phyloP scores from a whole-genome alignment of 805 yeast species.

The Dipodascus albidus region DNA sequence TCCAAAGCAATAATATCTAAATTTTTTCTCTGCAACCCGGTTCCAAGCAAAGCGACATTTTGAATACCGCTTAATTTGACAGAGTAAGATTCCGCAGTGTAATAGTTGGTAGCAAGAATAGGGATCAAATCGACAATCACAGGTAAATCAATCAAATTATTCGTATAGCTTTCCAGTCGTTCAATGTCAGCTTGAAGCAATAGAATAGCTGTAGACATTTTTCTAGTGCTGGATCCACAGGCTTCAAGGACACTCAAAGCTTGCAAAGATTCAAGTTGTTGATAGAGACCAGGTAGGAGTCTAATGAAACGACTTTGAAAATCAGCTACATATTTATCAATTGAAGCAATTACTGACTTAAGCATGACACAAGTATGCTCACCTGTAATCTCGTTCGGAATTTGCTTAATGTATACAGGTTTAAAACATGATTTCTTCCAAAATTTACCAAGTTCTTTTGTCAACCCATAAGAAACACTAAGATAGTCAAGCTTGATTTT shows the following conservation, averaged over 20 bases:
- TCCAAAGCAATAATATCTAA: slow-evolving; percentile 72
- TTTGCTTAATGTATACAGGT: slow-evolving; percentile 92
- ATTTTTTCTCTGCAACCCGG: slow-evolving; percentile 86
- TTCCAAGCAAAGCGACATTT: slow-evolving; percentile 79
- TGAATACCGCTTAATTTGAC: slow-evolving; percentile 79
- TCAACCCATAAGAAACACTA: slow-evolving; percentile 94
- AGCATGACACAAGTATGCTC: slow-evolving; percentile 96
- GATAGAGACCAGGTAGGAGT: slow-evolving; percentile 74
- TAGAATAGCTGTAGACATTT: not conserved
- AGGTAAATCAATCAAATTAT: slow-evolving; percentile 86
- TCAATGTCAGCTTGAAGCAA: slow-evolving; percentile 47
- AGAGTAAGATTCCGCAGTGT: slow-evolving; percentile 34
- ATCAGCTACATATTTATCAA: slow-evolving; percentile 64
- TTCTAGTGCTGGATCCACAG: slow-evolving; percentile 34
- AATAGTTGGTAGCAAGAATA: slow-evolving; percentile 58
- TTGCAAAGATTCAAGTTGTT: slow-evolving; percentile 68
- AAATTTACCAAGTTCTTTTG: slow-evolving; percentile 73
- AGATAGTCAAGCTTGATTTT: slow-evolving; percentile 71
- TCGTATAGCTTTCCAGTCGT: slow-evolving; percentile 87
- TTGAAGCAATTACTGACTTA: slow-evolving; percentile 53
- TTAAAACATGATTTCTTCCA: slow-evolving; percentile 79
- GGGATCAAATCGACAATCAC: slow-evolving; percentile 92
- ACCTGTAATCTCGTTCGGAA: slow-evolving; percentile 95
- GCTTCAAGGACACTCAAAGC: slow-evolving; percentile 76
- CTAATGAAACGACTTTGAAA: slow-evolving; percentile 82